phyloP scores from a whole-genome alignment of 2,329 filamentous ascomycete genomes.

The Podosphaera leucotricha region DNA sequence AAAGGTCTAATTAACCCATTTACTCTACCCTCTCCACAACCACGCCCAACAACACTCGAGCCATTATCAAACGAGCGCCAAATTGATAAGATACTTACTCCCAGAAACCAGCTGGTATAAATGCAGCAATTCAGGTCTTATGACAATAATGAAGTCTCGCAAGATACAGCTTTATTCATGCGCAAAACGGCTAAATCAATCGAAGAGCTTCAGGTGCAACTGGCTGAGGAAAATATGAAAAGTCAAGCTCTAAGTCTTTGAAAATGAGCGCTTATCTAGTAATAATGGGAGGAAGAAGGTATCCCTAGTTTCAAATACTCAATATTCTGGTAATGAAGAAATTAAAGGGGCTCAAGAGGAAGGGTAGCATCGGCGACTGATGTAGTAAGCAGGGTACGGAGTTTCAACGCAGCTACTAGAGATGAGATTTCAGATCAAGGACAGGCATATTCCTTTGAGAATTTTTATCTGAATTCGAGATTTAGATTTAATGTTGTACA shows the following conservation, averaged over 20 bases:
- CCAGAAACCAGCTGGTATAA: background rate
- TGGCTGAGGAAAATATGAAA: background rate
- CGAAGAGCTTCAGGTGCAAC: background rate
- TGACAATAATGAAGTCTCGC: background rate
- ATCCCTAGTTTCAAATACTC: background rate
- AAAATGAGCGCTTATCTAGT: background rate
- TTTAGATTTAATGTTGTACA: too few relatives aligned
- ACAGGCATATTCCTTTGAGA: too few relatives aligned
- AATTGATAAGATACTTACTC: background rate
- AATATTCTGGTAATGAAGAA: background rate
- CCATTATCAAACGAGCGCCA: background rate
- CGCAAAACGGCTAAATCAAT: background rate
- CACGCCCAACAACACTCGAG: background rate
- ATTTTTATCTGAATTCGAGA: too few relatives aligned
- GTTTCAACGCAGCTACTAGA: background rate
- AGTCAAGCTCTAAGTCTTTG: background rate
- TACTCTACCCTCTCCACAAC: background rate
- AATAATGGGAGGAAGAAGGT: background rate
- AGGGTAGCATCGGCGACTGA: background rate
- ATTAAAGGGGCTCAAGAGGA: background rate
- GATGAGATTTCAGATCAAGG: constrained; percentile 1
- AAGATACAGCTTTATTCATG: background rate
- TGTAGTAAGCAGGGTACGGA: background rate
- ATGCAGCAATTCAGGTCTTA: background rate
- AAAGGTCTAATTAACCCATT: background rate